These are phyloP conservation scores for Fusarium beomiforme DNA, from an alignment of 2,329 filamentous ascomycete species.

Conservation along the genomic window DNA sequence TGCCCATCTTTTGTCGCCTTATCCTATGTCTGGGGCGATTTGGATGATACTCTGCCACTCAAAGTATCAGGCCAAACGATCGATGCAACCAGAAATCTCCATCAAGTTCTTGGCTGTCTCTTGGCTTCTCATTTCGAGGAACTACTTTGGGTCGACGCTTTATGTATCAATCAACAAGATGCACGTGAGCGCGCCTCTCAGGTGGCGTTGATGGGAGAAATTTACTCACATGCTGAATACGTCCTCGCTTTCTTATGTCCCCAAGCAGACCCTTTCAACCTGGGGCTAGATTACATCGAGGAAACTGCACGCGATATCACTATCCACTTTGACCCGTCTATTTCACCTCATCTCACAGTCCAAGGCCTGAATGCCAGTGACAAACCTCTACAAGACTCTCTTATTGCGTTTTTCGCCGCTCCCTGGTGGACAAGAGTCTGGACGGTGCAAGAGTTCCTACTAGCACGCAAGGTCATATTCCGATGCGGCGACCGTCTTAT, in stretches of 20 bases:
- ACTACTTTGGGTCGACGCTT: not conserved
- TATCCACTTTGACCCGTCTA: not conserved
- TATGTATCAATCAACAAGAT: not conserved
- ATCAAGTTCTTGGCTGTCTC: not conserved
- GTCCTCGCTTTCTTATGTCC: not conserved
- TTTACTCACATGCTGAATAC: not conserved
- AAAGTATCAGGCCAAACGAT: rapidly evolving
- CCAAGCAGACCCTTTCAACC: rapidly evolving
- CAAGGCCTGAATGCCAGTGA: not conserved
- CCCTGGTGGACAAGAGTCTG: not conserved
- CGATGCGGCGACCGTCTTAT: not conserved
- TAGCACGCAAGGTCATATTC: not conserved
- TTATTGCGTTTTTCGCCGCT: not conserved
- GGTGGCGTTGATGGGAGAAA: not conserved
- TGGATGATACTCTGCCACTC: not conserved
- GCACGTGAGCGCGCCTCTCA: rapidly evolving
- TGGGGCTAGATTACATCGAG: not conserved
- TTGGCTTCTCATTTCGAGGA: not conserved
- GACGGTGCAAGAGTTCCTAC: not conserved
- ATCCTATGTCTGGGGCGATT: not conserved
- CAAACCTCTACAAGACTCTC: not conserved
- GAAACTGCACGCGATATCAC: rapidly evolving
- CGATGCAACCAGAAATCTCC: not conserved
- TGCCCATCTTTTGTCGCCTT: not conserved
- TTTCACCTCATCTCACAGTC: not conserved